Base-by-base conservation (phyloP, 2,329 filamentous ascomycete genomes). In the Dactylellina haptotyla region DNA sequence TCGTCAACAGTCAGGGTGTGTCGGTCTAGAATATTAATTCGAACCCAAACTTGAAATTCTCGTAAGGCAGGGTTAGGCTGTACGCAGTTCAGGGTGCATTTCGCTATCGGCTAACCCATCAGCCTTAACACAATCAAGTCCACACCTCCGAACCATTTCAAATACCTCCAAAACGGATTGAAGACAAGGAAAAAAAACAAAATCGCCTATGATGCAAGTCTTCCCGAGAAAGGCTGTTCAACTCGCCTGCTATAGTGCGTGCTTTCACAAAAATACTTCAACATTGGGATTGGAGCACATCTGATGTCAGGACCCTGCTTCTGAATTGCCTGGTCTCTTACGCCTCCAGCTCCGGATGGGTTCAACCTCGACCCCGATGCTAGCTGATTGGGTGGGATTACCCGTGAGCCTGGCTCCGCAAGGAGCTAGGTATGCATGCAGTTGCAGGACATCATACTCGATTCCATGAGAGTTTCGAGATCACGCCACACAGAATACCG, bases 401-500 rank as follows among this genome's bases (percentile, higher is more conserved):
- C 32, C 32, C 32, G n/a, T n/a, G n/a, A n/a, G n/a, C n/a, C n/a
- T 41, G 41, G 41, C 41, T 46, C 6, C 41, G 41, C 41, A 46
- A 20, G 41, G 2, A 18, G 32, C 32, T 34, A 34, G 32, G 14
- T 6, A 34, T 34, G 32, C 32, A 50, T 50, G 46, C 46, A 30
- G 20, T 34, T 34, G 30, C 6, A 14, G 5, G n/a, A 14, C 46
- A 50, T 9, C 18, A 43, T 43, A 41, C 50, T 54, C 50, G 28
- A 54, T 26, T 30, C 23, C 23, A 20, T 18, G 46, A 50, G 46
- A 30, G n/a, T 10, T 32, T 16, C 14, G 30, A 32, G 39, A 37
- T 57, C 53, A 57, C 53, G 53, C 53, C 53, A 57, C 34, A 43
- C 37, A 25, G 9, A 37, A 25, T n/a, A 23, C 5, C 50, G 39